Conservation (phyloP, 139 green algal genomes). For the Haematococcus sp. region DNA sequence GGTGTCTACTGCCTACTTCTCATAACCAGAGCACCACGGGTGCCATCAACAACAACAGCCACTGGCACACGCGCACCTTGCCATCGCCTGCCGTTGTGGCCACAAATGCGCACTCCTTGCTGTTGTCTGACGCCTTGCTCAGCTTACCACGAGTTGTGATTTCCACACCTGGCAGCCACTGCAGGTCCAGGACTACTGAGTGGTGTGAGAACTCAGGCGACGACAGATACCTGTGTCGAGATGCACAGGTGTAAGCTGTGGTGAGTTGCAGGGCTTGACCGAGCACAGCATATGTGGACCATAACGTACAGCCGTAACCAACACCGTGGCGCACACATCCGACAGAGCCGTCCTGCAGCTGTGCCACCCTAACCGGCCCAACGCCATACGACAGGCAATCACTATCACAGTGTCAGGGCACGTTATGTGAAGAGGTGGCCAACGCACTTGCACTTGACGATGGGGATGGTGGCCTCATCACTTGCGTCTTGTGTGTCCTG, state of each 20-base stretch:
- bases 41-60: neutral
- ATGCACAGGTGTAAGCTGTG: too few relatives aligned
- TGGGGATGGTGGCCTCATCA: slow-evolving; percentile 38
- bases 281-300: too few relatives aligned
- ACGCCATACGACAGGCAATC: too few relatives aligned
- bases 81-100: slow-evolving; percentile 61
- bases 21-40: neutral
- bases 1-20: neutral
- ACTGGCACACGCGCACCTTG: too few relatives aligned
- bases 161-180: slow-evolving; percentile 74
- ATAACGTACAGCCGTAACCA: too few relatives aligned
- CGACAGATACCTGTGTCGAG: slow-evolving; percentile 36
- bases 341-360: too few relatives aligned
- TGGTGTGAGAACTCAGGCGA: slow-evolving; percentile 64
- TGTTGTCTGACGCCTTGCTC: slow-evolving; percentile 21
- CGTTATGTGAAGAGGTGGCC: too few relatives aligned
- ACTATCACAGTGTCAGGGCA: too few relatives aligned
- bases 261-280: too few relatives aligned
- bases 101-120: slow-evolving; percentile 72
- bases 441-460: slow-evolving; percentile 51
- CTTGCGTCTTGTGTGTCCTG: neutral
- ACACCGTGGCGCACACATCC: too few relatives aligned
- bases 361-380: too few relatives aligned
- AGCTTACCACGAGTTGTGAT: slow-evolving; percentile 41
- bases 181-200: slow-evolving; percentile 64